Conservation (phyloP, 1,284 basidiomycete genomes). For the Trametes polyzona region DNA sequence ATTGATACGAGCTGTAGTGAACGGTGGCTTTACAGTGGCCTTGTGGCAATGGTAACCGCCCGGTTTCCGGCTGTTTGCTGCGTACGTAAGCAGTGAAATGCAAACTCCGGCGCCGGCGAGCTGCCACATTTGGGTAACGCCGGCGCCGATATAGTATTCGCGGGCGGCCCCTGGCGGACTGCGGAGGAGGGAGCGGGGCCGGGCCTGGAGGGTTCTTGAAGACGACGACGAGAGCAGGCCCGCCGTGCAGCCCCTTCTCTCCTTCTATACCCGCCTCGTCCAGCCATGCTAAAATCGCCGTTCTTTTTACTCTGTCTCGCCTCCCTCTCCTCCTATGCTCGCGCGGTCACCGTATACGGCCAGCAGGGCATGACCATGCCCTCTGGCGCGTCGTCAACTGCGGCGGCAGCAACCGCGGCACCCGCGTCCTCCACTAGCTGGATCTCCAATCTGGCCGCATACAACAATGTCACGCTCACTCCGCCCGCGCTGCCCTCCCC, state of each 20-base stretch:
- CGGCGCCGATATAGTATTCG: no score
- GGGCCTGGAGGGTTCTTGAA: conserved; percentile 1
- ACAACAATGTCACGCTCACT: conserved; percentile 28
- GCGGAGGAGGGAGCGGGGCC: no score
- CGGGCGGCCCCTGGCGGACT: not conserved
- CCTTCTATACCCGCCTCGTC: conserved; percentile 12
- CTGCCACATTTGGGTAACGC: not conserved
- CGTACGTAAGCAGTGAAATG: conserved; percentile 1
- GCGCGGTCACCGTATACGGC: conserved; percentile 28
- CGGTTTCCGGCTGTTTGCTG: not conserved
- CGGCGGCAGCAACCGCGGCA: conserved; percentile 8
- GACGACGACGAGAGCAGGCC: not conserved
- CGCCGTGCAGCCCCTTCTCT: not conserved
- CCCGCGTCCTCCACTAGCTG: conserved; percentile 8
- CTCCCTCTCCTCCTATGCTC: conserved; percentile 7
- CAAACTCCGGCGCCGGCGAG: not conserved
- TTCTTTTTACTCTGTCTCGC: conserved; percentile 24
- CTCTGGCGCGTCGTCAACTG: conserved; percentile 10
- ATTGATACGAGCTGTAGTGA: no score
- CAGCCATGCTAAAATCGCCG: conserved; percentile 17
- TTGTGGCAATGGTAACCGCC: not conserved
- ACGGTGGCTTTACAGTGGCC: no score
- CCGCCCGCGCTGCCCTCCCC: conserved; percentile 25
- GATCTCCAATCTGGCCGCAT: conserved; percentile 25
- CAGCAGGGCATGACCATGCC: conserved; percentile 24